A percentile compares a stretch with the other conserved stretches of the same genome.
Evolutionary conservation across 2,329 filamentous ascomycete genomes (phyloP).

Genomic region (Fulvia fulva): DNA sequence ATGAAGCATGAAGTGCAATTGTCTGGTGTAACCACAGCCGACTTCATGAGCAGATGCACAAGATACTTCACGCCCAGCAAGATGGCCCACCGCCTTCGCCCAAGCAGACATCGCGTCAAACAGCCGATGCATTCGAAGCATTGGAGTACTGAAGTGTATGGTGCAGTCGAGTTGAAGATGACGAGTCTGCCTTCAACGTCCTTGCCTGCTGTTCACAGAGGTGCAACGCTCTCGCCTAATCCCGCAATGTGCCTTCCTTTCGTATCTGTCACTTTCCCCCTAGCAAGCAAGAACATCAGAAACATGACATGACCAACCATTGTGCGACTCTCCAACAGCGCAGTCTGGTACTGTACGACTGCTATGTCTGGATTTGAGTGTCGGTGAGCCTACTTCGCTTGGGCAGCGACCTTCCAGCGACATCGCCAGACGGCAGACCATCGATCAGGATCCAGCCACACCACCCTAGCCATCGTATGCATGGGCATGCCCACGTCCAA

Average conservation of each 20-base stretch:
- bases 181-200: background rate
- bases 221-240: background rate
- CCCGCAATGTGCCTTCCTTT: background rate
- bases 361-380: background rate
- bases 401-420: background rate
- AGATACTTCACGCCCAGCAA: background rate
- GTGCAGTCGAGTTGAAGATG: background rate
- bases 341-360: conserved; percentile 4
- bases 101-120: background rate
- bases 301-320: background rate
- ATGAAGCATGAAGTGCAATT: background rate
- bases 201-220: background rate
- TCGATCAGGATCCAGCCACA: conserved; percentile 2
- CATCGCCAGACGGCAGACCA: background rate
- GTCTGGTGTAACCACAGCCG: background rate
- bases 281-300: background rate
- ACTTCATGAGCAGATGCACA: background rate
- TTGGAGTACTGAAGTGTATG: background rate
- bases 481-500: conserved; percentile 1
- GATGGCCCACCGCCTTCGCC: background rate
- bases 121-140: background rate
- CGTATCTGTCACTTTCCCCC: conserved; percentile 2
- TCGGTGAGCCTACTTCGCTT: conserved; percentile 6
- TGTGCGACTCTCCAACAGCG: background rate
- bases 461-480: conserved; percentile 10